Evolutionary conservation across 176 grass and related monocot species (phyloP).

Genomic region (Cenchrus purpureus): DNA sequence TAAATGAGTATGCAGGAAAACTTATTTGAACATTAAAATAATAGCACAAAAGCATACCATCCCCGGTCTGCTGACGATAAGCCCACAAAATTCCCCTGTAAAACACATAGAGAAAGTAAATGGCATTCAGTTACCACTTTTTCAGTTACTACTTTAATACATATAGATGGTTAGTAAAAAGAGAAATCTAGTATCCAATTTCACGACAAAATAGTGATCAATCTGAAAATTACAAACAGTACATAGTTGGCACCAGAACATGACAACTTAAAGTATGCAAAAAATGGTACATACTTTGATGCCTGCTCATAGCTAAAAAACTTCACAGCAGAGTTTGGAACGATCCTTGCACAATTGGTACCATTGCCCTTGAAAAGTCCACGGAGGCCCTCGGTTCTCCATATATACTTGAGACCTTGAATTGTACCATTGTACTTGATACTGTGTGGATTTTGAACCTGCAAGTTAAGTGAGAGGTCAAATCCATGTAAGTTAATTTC

Average conservation of each 20-base stretch:
- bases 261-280: constrained; percentile 6
- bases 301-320: constrained; percentile 99
- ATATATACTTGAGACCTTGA: constrained; percentile 96
- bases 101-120: constrained; percentile 22
- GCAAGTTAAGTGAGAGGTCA: constrained; percentile 10
- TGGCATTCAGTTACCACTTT: constrained; percentile 5
- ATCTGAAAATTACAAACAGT: constrained; percentile 37
- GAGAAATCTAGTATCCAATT: constrained; percentile 31
- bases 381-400: constrained; percentile 88
- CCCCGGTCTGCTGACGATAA: constrained; percentile 77
- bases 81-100: constrained; percentile 88
- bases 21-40: background rate
- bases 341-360: constrained; percentile 95
- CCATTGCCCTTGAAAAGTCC: constrained; percentile 99
- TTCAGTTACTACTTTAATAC: background rate
- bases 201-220: constrained; percentile 42
- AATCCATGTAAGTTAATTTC: background rate
- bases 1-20: background rate
- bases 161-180: constrained; percentile 7
- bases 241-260: constrained; percentile 15
- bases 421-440: constrained; percentile 98
- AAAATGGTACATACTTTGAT: constrained; percentile 60
- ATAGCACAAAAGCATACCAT: constrained; percentile 58
- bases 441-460: constrained; percentile 98
- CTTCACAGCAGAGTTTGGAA: constrained; percentile 99